A percentile compares a stretch with the other conserved stretches of the same genome.
phyloP scores from a whole-genome alignment of 345 rosid genomes.

The Psidium guajava region DNA sequence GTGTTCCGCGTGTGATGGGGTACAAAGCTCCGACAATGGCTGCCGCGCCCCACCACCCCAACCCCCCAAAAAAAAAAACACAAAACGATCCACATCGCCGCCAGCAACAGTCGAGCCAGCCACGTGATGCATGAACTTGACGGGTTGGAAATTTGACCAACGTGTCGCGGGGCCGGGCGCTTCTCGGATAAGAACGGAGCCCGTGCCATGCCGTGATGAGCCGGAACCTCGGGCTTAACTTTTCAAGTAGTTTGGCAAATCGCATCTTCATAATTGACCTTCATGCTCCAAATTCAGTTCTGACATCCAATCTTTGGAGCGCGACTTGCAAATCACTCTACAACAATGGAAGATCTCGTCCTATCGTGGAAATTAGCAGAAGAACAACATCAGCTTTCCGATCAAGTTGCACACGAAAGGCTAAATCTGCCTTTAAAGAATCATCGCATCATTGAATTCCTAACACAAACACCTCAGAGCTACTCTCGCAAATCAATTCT shows the following conservation, averaged over 20 bases:
- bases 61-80: too few species aligned
- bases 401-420: too few species aligned
- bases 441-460: not conserved
- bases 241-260: not conserved
- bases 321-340: not conserved
- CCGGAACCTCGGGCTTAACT: not conserved
- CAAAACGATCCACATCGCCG: not conserved
- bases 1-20: too few species aligned
- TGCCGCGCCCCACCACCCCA: too few species aligned
- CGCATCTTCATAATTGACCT: not conserved
- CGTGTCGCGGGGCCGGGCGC: not conserved
- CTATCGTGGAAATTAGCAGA: not conserved
- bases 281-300: not conserved
- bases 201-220: too few species aligned
- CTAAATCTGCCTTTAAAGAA: not conserved
- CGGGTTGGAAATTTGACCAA: not conserved
- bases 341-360: not conserved
- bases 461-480: too few species aligned
- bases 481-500: too few species aligned
- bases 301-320: accelerated
- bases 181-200: not conserved
- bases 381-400: not conserved
- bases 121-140: not conserved
- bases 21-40: too few species aligned
- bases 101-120: not conserved